Evolutionary conservation across 2,329 filamentous ascomycete genomes (phyloP), one percentile per base, ranked within the genome.

Genomic region (Phaeosphaeriaceae sp.): DNA sequence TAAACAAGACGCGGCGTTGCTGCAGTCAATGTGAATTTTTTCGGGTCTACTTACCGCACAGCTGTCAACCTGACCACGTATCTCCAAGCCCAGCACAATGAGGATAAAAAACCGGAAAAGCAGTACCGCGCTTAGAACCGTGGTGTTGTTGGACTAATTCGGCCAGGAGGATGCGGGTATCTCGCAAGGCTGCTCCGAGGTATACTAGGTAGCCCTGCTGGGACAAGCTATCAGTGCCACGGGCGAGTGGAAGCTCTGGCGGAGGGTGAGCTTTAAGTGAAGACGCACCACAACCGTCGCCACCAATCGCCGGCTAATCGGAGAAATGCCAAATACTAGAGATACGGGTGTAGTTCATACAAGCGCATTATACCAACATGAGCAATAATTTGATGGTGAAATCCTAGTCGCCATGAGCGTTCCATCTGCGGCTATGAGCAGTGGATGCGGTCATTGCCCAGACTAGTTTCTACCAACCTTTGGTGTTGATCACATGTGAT

Each of bases 231-330:
- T 64, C 60, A 64, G 60, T 59, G 61, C 60, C 60, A 59, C 70
- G 70, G 70, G 70, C 69, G 67, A 70, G 67, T 66, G 70, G 70
- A 72, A 72, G 68, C 53, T 48, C 46, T 53, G 52, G 56, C 56
- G 52, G 58, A 54, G 55, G 57, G 60, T 51, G 58, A 62, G 61
- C 42, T 63, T 66, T 53, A 54, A 58, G 57, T 57, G 43, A 46
- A 41, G 54, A 53, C 50, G 52, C 55, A 57, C 41, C 59, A 56
- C 55, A 42, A 44, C 49, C 42, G 41, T 36, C 50, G 54, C 51
- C 46, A 52, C 57, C 53, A 48, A 36, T 49, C 42, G 41, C 63
- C 66, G 67, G 68, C 56, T 70, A 70, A 66, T 70, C 52, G 50
- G 64, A 56, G 52, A 39, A 54, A 41, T 32, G 44, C 54, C 42